A percentile compares a stretch with the other conserved stretches of the same genome.
Evolutionary conservation across 306 rosid genomes (phyloP).

Genomic region (Prunus armeniaca): DNA sequence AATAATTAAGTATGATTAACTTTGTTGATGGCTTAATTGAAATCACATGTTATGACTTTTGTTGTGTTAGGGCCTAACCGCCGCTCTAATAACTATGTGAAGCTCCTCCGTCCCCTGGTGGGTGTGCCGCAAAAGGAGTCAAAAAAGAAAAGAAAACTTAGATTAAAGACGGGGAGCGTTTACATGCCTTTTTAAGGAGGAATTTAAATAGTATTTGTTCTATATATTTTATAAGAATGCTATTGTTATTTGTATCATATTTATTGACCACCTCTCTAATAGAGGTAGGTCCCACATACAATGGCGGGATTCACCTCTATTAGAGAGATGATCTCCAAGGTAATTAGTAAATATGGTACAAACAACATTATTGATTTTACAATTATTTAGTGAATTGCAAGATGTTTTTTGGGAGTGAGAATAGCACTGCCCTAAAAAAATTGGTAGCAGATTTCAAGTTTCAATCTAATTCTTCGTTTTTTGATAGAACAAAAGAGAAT

Average conservation of each 20-base stretch:
- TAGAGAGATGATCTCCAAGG: too few relatives aligned
- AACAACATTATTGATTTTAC: too few relatives aligned
- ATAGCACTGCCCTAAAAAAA: not conserved
- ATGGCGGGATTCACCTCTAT: fast-evolving
- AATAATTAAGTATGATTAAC: not conserved
- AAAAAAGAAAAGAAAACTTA: not conserved
- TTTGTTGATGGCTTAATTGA: not conserved
- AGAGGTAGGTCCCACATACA: too few relatives aligned
- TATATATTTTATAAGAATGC: too few relatives aligned
- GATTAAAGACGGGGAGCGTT: not conserved
- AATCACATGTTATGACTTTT: not conserved
- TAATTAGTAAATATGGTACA: too few relatives aligned
- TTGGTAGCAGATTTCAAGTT: not conserved
- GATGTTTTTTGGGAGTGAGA: not conserved
- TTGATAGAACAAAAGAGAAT: not conserved
- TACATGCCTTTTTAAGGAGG: not conserved
- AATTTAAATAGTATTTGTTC: too few relatives aligned
- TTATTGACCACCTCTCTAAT: too few relatives aligned
- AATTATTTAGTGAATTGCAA: not conserved
- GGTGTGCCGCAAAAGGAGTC: not conserved
- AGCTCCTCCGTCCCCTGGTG: not conserved
- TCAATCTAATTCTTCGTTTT: not conserved
- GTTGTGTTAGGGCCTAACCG: not conserved
- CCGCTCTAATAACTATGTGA: not conserved
- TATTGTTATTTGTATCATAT: too few relatives aligned